Base-by-base conservation (phyloP, 2,329 filamentous ascomycete species). In the Sclerotinia minor region DNA sequence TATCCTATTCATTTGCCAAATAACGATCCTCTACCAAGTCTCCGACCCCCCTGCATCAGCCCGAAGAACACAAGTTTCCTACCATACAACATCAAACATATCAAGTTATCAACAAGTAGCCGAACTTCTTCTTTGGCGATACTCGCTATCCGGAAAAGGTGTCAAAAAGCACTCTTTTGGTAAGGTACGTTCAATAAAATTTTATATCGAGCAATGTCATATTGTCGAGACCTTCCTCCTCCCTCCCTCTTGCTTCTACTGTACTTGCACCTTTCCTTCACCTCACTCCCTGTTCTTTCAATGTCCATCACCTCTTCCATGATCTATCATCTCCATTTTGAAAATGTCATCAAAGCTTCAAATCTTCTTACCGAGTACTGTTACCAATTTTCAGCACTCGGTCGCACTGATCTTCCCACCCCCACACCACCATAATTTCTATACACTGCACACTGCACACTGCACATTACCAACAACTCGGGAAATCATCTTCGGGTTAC, bases 381-480 rank as follows among this genome's bases (percentile, higher is more conserved):
- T 49, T 50, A 24, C 59, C 59, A 38, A 63, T 50, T 50, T n/a
- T 64, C 38, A 60, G 32, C 26, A 44, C 44, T 29, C 29, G 19
- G 61, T 64, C 49, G 49, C 61, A 64, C 49, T 45, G 49, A 64
- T 64, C 61, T 53, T 45, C 29, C 53, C 60, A 50, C 49, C 60
- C 61, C 61, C 49, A 44, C 49, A 58, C 19, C 29, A 35, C 44
- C 26, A 49, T 60, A 32, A 47, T 49, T 60, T 49, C 44, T 35
- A 19, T 24, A 45, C 55, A 44, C 55, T 58, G n/a, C 54, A 58
- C 55, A 11, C 5, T n/a, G n/a, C n/a, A 58, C 57, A 19, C 5
- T 60, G 26, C 44, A 59, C 38, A n/a, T 49, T 61, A 47, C 58
- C 58, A 61, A 61, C 44, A 49, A n/a, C 58, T 61, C 45, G 58